These are phyloP conservation scores for Tremellales sp. DNA, from an alignment of 1,284 basidiomycete genomes.

Conservation along the genomic window DNA sequence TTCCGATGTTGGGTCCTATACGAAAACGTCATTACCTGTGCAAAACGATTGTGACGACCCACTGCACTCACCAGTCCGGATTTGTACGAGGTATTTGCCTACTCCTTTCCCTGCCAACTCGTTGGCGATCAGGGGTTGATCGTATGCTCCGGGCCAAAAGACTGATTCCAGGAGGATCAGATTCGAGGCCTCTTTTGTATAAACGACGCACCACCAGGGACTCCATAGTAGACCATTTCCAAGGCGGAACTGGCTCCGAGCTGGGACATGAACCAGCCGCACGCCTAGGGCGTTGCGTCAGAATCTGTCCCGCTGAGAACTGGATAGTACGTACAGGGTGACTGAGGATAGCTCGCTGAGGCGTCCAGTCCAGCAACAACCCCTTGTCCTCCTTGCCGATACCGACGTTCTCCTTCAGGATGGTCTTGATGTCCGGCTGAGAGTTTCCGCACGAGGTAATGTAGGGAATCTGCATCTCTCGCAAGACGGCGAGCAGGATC, in stretches of 20 bases:
- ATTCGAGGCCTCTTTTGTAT: not conserved
- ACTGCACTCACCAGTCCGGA: too few species aligned
- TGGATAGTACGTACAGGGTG: slow-evolving; percentile 4
- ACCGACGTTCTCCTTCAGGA: slow-evolving; percentile 2
- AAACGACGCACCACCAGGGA: slow-evolving; percentile 4
- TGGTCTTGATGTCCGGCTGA: slow-evolving; percentile 1
- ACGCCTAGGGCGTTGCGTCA: not conserved
- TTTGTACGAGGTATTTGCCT: slow-evolving; percentile 3
- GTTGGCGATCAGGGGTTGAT: slow-evolving; percentile 9
- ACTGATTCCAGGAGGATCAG: slow-evolving; percentile 3
- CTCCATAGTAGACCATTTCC: slow-evolving; percentile 2
- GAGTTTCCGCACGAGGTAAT: slow-evolving; percentile 3
- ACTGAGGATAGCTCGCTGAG: slow-evolving; percentile 5
- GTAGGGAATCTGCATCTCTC: not conserved
- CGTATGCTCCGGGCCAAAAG: slow-evolving; percentile 4
- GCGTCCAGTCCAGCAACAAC: slow-evolving; percentile 5
- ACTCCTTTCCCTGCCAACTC: slow-evolving; percentile 6
- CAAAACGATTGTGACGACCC: too few species aligned
- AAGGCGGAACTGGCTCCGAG: slow-evolving; percentile 4
- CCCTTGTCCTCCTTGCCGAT: slow-evolving; percentile 6
- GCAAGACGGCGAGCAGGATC: slow-evolving; percentile 6
- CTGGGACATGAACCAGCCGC: slow-evolving; percentile 6
- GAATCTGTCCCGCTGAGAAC: not conserved
- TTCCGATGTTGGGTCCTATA: slow-evolving; percentile 3
- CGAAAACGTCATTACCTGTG: too few species aligned